These are phyloP conservation scores for Ganoderma sp. DNA, from an alignment of 1,284 basidiomycete genomes.

Conservation along the genomic window DNA sequence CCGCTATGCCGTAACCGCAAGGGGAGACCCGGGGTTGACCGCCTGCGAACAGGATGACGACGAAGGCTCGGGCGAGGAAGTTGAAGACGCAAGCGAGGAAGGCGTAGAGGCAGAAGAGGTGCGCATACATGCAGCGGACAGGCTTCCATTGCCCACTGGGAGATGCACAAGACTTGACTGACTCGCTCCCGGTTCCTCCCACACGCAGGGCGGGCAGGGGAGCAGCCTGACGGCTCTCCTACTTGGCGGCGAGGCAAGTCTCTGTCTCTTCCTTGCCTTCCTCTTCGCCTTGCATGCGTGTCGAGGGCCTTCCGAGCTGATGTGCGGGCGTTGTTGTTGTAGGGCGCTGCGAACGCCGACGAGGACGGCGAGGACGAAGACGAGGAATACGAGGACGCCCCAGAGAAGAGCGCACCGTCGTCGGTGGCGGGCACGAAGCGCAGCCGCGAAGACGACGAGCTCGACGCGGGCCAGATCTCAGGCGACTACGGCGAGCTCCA, in stretches of 20 bases:
- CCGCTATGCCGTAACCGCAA: background rate
- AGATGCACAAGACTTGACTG: background rate
- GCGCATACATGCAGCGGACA: background rate
- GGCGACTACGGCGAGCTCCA: conserved; percentile 40
- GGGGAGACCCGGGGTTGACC: conserved; percentile 3
- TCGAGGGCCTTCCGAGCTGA: background rate
- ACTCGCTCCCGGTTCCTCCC: conserved; percentile 4
- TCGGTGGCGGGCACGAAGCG: conserved; percentile 45
- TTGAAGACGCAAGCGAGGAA: conserved; percentile 34
- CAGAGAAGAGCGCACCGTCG: conserved; percentile 34
- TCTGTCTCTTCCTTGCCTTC: background rate
- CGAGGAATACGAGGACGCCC: conserved; percentile 43
- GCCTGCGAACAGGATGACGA: conserved; percentile 33
- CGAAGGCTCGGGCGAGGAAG: conserved; percentile 32
- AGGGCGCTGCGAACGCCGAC: conserved; percentile 19
- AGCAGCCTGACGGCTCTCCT: conserved; percentile 38
- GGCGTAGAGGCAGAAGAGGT: conserved; percentile 28
- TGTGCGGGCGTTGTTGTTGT: background rate
- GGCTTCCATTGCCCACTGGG: background rate
- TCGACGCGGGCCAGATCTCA: conserved; percentile 38
- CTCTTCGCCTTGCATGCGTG: background rate
- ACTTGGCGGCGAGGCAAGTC: conserved; percentile 32
- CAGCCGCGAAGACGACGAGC: conserved; percentile 45
- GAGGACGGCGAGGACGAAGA: conserved; percentile 43
- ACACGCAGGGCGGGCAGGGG: conserved; percentile 25